These are phyloP conservation scores for Hemileccinum impolitum DNA, from an alignment of 768 basidiomycete genomes.

Conservation along the genomic window DNA sequence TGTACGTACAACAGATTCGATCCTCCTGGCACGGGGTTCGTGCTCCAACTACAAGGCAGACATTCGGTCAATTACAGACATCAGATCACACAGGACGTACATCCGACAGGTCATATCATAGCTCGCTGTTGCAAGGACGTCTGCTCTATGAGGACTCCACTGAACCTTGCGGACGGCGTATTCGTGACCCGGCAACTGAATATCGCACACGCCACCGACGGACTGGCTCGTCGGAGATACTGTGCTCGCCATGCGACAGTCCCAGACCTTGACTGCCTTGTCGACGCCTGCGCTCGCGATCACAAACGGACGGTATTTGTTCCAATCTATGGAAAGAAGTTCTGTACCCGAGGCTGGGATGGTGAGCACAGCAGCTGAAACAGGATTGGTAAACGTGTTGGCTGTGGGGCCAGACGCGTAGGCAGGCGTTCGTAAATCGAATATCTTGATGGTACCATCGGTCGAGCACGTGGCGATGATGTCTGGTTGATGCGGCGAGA, in stretches of 20 bases:
- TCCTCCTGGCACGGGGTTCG: slow-evolving; percentile 46
- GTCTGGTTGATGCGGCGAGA: slow-evolving; percentile 89
- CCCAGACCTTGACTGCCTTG: slow-evolving; percentile 74
- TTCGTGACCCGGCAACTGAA: slow-evolving; percentile 76
- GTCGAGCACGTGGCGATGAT: slow-evolving; percentile 80
- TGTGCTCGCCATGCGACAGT: slow-evolving; percentile 78
- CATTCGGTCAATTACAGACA: neutral
- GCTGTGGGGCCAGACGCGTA: slow-evolving; percentile 49
- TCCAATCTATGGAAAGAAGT: slow-evolving; percentile 85
- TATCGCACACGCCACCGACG: slow-evolving; percentile 72
- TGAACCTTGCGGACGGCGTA: slow-evolving; percentile 87
- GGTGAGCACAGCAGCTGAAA: slow-evolving; percentile 70
- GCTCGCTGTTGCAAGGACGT: slow-evolving; percentile 66
- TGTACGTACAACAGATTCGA: slow-evolving; percentile 66
- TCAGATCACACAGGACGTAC: slow-evolving; percentile 45
- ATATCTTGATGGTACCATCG: slow-evolving; percentile 81
- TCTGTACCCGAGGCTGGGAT: slow-evolving; percentile 77
- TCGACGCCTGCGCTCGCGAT: slow-evolving; percentile 82
- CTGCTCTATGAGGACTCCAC: slow-evolving; percentile 80
- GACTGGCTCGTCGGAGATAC: slow-evolving; percentile 44
- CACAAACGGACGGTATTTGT: slow-evolving; percentile 80
- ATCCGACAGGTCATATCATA: slow-evolving; percentile 97
- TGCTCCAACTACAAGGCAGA: slow-evolving; percentile 60
- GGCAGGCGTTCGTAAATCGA: slow-evolving; percentile 68
- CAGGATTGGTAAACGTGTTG: slow-evolving; percentile 62